phyloP scores from a whole-genome alignment of 352 stramenopile species.

The Thraustochytrium sp. region DNA sequence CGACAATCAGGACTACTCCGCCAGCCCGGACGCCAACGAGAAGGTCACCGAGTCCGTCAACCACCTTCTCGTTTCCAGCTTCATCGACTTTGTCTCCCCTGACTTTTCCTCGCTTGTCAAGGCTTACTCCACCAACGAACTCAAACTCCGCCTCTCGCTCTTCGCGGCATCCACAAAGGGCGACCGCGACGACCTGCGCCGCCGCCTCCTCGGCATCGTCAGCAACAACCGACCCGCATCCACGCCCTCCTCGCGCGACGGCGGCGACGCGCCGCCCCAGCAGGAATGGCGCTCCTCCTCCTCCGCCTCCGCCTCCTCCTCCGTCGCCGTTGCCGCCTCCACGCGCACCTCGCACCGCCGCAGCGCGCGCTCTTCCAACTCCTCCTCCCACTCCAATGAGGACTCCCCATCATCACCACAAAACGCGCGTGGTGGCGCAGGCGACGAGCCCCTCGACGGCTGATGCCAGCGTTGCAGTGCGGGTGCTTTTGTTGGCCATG shows the following conservation, averaged over 20 bases:
- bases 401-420: background rate
- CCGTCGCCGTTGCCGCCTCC: no score
- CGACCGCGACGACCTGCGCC: background rate
- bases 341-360: background rate
- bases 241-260: background rate
- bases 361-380: background rate
- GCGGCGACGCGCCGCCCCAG: background rate
- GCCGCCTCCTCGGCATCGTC: background rate
- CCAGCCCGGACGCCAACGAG: background rate
- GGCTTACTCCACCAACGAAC: background rate
- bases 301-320: no score
- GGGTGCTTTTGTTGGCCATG: no score
- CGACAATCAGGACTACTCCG: background rate
- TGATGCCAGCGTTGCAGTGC: no score
- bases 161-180: conserved; percentile 7
- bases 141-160: background rate
- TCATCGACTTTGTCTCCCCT: conserved; percentile 14
- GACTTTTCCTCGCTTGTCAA: background rate
- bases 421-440: background rate
- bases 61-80: conserved; percentile 2
- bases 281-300: background rate
- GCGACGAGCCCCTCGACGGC: background rate
- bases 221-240: background rate
- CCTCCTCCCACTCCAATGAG: background rate
- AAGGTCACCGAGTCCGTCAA: background rate